phyloP scores from a whole-genome alignment of 192 early-diverging fungal species.

The Podila clonocystis region DNA sequence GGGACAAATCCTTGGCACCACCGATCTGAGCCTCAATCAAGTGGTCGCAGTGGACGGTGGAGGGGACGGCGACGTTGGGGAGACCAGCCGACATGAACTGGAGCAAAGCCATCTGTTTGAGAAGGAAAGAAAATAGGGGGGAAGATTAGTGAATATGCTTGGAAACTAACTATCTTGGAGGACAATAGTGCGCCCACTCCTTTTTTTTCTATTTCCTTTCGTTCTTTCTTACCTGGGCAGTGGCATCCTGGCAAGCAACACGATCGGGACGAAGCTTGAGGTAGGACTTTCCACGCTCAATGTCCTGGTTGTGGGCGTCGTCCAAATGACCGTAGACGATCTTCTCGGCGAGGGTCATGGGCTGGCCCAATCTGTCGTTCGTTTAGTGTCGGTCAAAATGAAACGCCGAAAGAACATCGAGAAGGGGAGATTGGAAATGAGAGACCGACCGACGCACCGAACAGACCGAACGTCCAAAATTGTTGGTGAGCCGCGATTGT shows the following conservation, averaged over 20 bases:
- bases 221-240: too few relatives aligned
- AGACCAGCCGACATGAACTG: slow-evolving; percentile 95
- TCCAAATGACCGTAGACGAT: slow-evolving; percentile 98
- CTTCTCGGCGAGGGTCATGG: slow-evolving; percentile 97
- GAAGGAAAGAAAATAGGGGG: too few relatives aligned
- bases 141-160: too few relatives aligned
- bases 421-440: neutral
- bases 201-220: too few relatives aligned
- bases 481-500: too few relatives aligned
- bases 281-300: slow-evolving; percentile 91
- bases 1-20: slow-evolving; percentile 82
- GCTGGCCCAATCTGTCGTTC: slow-evolving; percentile 83
- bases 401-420: neutral
- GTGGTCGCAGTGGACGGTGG: slow-evolving; percentile 97
- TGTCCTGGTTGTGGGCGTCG: slow-evolving; percentile 94
- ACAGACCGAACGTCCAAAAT: neutral
- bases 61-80: slow-evolving; percentile 84
- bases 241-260: too few relatives aligned
- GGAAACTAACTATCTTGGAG: too few relatives aligned
- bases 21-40: slow-evolving; percentile 94
- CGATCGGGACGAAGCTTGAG: slow-evolving; percentile 97
- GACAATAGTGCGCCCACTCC: too few relatives aligned
- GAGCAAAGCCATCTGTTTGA: slow-evolving; percentile 88
- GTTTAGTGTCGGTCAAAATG: neutral
- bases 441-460: neutral